These are phyloP conservation scores for Oxytropis ochrocephala DNA, from an alignment of 306 rosid genomes.

Conservation along the genomic window DNA sequence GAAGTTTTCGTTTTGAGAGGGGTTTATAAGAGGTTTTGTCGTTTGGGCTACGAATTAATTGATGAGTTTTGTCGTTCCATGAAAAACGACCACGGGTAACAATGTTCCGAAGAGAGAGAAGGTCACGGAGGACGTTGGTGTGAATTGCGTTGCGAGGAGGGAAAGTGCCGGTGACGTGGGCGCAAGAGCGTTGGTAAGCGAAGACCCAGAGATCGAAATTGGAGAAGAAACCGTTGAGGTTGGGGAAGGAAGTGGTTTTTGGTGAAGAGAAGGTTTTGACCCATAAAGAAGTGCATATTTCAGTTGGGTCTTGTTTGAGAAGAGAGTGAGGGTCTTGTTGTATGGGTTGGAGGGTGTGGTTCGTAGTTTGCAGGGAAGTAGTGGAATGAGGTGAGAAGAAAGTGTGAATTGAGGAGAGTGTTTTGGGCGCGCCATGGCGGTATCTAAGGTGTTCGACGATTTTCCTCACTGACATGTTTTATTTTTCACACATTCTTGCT, in stretches of 20 bases:
- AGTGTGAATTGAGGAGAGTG: conserved; percentile 14
- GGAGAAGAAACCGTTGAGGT: conserved; percentile 87
- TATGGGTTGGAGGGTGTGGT: neutral
- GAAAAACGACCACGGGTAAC: conserved; percentile 50
- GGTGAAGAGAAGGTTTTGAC: conserved; percentile 75
- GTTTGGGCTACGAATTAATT: conserved; percentile 43
- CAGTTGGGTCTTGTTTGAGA: conserved; percentile 78
- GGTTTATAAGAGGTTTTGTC: conserved; percentile 33
- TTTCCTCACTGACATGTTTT: conserved; percentile 50
- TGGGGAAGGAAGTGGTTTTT: conserved; percentile 38
- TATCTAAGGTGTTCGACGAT: conserved; percentile 53
- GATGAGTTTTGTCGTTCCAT: conserved; percentile 49
- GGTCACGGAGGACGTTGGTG: conserved; percentile 43
- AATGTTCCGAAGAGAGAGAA: conserved; percentile 71
- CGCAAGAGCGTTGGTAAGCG: conserved; percentile 81
- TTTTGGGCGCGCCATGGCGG: neutral
- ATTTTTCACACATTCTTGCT: neutral
- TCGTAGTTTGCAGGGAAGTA: conserved; percentile 12
- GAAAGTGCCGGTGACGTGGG: conserved; percentile 75
- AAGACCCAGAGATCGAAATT: conserved; percentile 88
- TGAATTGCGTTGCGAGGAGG: conserved; percentile 89
- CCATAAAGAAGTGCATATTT: conserved; percentile 69
- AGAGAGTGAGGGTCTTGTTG: conserved; percentile 64
- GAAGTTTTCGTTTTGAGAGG: conserved; percentile 60
- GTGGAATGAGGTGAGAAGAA: conserved; percentile 28